phyloP scores from a whole-genome alignment of 352 stramenopile species.

The Aphanomyces stellatus region DNA sequence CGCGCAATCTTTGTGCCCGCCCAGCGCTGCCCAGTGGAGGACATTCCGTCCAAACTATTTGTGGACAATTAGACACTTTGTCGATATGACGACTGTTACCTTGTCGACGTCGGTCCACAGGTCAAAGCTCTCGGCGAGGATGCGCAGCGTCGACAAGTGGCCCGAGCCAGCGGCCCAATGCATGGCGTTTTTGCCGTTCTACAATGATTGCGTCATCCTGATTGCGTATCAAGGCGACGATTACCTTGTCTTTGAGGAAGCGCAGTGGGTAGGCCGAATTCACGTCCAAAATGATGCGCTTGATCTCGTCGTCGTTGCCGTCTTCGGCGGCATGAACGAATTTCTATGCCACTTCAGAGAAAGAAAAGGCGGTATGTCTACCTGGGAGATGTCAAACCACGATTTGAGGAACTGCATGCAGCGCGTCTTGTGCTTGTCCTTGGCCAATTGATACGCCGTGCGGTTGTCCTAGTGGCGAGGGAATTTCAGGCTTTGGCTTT shows the following conservation, averaged over 20 bases:
- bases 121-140: slow-evolving; percentile 63
- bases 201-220: not conserved
- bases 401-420: slow-evolving; percentile 81
- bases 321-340: slow-evolving; percentile 79
- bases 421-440: slow-evolving; percentile 84
- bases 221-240: not conserved
- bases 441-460: slow-evolving; percentile 80
- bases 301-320: slow-evolving; percentile 69
- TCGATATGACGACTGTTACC: not conserved
- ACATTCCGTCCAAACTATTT: slow-evolving; percentile 85
- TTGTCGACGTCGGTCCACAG: slow-evolving; percentile 33
- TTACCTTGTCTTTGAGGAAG: slow-evolving; percentile 78
- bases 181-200: slow-evolving; percentile 86
- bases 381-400: slow-evolving; percentile 84
- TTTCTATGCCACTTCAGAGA: slow-evolving; percentile 38
- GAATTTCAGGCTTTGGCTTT: too few relatives aligned
- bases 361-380: slow-evolving; percentile 22
- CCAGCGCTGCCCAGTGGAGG: slow-evolving; percentile 66
- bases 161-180: slow-evolving; percentile 75
- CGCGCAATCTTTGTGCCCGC: slow-evolving; percentile 73
- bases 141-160: slow-evolving; percentile 68
- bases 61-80: not conserved
- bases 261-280: slow-evolving; percentile 67
- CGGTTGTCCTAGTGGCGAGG: slow-evolving; percentile 68
- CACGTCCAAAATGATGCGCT: slow-evolving; percentile 69